Base-by-base conservation (phyloP, 2,329 filamentous ascomycete species). In the Penicillium sp. region DNA sequence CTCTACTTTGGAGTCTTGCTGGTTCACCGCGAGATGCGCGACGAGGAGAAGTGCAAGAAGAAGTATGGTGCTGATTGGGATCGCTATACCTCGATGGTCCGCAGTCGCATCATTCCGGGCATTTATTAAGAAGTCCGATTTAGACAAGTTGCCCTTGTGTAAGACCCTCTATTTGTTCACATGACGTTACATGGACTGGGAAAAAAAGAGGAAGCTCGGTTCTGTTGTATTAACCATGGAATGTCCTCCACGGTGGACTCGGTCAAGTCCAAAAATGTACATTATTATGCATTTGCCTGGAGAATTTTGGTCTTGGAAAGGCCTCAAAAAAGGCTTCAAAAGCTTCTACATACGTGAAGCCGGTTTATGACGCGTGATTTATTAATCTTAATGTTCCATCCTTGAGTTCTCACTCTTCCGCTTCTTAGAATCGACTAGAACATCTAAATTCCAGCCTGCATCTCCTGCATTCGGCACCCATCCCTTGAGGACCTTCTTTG, bases 61-160 rank as follows among this genome's bases (percentile, higher is more conserved):
- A 98, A 98, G 83, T 98, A 98, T 72, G 93, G 93, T 28, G 88
- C 88, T 68, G 93, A 97, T 73, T 98, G 94, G 93, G 87, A 93
- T 65, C 85, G 87, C 78, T 98, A 97, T 79, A 93, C 90, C 77
- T 87, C 88, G 77, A 84, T 88, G 73, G 94, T 97, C 48, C 87
- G 84, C 62, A 97, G 85, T 77, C 86, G 89, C 73, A 96, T 98
- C 68, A 79, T 97, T 43, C 94, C 94, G 6, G 90, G 90, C 38
- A 81, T 97, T 19, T 97, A 97, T 79, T 97, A 70, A 49, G 19
- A 10, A 8, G 28, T 25, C 30, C 3, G 26, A 26, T 22, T 22
- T 22, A 10, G n/a, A 37, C 14, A 25, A 8, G 7, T 52, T 22
- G 28, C 16, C 10, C n/a, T 13, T 6, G 49, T n/a, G 22, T 6